Conservation (phyloP, 345 rosid genomes). For the Bruguiera sexangula region DNA sequence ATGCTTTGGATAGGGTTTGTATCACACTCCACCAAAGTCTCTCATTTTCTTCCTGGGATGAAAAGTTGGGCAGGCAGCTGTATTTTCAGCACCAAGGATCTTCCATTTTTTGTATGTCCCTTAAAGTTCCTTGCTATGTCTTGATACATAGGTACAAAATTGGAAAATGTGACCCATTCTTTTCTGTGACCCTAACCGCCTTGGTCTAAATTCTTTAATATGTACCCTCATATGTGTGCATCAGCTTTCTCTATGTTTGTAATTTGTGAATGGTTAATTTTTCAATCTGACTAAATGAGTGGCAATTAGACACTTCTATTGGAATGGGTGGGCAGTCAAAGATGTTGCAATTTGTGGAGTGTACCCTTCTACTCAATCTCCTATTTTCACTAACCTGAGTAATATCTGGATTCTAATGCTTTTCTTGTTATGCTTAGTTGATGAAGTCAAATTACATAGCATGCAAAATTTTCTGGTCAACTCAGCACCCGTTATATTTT, state of each 20-base stretch:
- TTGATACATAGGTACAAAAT: slow-evolving; percentile 6
- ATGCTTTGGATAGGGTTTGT: slow-evolving; percentile 55
- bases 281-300: slow-evolving; percentile 9
- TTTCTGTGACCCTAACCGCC: not conserved
- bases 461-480: not conserved
- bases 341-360: slow-evolving; percentile 96
- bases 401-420: not conserved
- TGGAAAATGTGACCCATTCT: not conserved
- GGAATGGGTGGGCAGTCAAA: slow-evolving; percentile 90
- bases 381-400: not conserved
- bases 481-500: not conserved
- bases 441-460: not conserved
- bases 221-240: too few relatives aligned
- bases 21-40: slow-evolving; percentile 79
- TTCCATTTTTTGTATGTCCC: slow-evolving; percentile 82
- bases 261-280: too few relatives aligned
- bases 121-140: slow-evolving; percentile 12
- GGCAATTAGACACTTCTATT: slow-evolving; percentile 88
- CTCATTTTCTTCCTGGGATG: slow-evolving; percentile 78
- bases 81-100: slow-evolving; percentile 64
- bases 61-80: slow-evolving; percentile 44
- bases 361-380: slow-evolving; percentile 44
- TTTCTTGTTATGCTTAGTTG: not conserved
- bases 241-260: too few relatives aligned
- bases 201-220: not conserved